These are phyloP conservation scores for Phytophthora pistaciae DNA, from an alignment of 352 stramenopile genomes.

Conservation along the genomic window DNA sequence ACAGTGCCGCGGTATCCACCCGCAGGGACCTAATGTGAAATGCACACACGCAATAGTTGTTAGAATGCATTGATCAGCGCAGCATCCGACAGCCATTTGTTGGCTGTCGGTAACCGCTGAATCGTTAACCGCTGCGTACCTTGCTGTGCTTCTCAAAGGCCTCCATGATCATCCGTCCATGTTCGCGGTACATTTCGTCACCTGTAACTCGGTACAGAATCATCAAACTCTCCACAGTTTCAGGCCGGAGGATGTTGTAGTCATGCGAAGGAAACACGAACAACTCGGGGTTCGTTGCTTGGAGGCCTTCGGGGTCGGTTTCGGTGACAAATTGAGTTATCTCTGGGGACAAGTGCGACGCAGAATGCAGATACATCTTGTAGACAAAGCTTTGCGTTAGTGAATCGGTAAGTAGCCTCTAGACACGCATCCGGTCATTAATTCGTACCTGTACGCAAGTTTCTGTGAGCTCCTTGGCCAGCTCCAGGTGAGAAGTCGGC, in stretches of 20 bases:
- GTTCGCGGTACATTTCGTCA: conserved; percentile 80
- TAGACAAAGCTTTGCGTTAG: not conserved
- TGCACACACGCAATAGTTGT: not conserved
- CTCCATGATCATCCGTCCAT: conserved; percentile 84
- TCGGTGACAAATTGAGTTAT: conserved; percentile 66
- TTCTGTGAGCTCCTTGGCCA: conserved; percentile 77
- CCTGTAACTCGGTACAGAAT: conserved; percentile 89
- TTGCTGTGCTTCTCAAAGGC: conserved; percentile 78
- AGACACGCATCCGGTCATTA: not conserved
- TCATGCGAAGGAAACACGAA: conserved; percentile 40
- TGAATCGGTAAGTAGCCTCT: not conserved
- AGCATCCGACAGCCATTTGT: not conserved
- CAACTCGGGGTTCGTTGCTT: conserved; percentile 20
- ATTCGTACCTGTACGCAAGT: conserved; percentile 73
- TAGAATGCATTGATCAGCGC: not conserved
- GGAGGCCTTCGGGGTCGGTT: conserved; percentile 9
- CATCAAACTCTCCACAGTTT: conserved; percentile 92
- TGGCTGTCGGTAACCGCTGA: not conserved
- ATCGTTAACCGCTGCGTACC: conserved; percentile 22
- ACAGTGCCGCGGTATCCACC: conserved; percentile 78
- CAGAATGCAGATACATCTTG: conserved; percentile 73
- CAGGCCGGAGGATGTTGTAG: conserved; percentile 82
- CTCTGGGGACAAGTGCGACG: conserved; percentile 77
- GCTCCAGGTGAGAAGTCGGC: conserved; percentile 55
- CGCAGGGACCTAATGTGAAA: conserved; percentile 32